Conservation (phyloP, 2,329 filamentous ascomycete species). For the Cladosporium sp. region DNA sequence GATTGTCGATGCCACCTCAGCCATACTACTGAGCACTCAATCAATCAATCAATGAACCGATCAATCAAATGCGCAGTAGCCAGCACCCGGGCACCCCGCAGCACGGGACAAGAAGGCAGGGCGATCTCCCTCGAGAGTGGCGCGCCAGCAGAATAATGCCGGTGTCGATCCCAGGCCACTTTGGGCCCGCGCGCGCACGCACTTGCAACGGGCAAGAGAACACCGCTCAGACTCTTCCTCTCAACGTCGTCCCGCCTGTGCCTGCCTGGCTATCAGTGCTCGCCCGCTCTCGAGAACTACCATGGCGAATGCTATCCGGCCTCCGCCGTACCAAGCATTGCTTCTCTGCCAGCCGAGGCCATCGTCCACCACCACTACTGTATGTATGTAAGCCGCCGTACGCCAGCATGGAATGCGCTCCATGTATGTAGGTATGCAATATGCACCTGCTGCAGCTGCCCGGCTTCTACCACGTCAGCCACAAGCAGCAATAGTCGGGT, state of each 20-base stretch:
- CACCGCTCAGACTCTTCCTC: slow-evolving; percentile 7
- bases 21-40: not conserved
- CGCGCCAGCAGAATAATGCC: slow-evolving; percentile 7
- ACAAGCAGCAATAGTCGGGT: slow-evolving; percentile 4
- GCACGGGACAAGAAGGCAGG: not conserved
- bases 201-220: not conserved
- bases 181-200: not conserved
- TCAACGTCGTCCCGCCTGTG: slow-evolving; percentile 13
- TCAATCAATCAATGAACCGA: not conserved
- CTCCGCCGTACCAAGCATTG: not conserved
- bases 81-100: not conserved
- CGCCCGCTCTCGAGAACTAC: not conserved
- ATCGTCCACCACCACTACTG: not conserved
- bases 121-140: not conserved
- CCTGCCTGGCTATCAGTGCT: slow-evolving; percentile 8
- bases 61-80: too few relatives aligned
- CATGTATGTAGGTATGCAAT: slow-evolving; percentile 4
- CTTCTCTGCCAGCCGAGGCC: not conserved
- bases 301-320: not conserved
- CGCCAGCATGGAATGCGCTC: slow-evolving; percentile 1
- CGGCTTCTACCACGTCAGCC: slow-evolving; percentile 15
- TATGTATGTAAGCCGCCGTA: not conserved
- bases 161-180: slow-evolving; percentile 17
- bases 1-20: not conserved
- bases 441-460: not conserved